Evolutionary conservation across 2,329 filamentous ascomycete species (phyloP), one percentile per base, ranked within the genome.

Genomic region (Ceratocystis cacaofunesta): DNA sequence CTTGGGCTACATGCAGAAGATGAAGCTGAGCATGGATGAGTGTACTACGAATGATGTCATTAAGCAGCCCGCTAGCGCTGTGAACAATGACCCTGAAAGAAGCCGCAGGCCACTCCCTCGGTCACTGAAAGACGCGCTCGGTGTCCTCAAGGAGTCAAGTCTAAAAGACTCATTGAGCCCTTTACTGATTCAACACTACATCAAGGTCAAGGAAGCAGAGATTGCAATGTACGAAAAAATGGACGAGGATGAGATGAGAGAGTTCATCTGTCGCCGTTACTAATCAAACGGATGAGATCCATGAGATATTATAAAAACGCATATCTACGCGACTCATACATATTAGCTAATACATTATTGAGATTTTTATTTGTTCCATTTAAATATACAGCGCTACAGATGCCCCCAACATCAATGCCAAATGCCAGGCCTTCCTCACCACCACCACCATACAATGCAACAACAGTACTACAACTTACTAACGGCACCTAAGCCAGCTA

Each of bases 191-290:
- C 72, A 78, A 41, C 77, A 81, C 60, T 90, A 86, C 70, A 55
- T 81, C 1, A 72, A 72, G 0, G 76, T 87, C 68, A 89, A 89
- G 76, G 76, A 76, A 67, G 78, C 75, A 1, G 86, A 90, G 75
- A 72, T 79, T 68, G 74, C 74, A 22, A 74, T 84, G 70, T 70
- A 85, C 66, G 73, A 72, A 8, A 70, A 71, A 1, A 82, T 89
- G 79, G 70, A 69, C 0, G 74, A 76, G 3, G 72, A 75, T 2
- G 74, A 80, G 67, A 77, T 79, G 62, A 77, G 78, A 69, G 72
- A 76, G 15, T 90, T 85, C 82, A 73, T 89, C 65, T 79, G 88
- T 68, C 84, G 87, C 71, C 76, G 86, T 68, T 90, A 89, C 69
- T 85, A 80, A 5, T 41, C 36, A 12, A 15, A 3, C 10, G 3